A percentile compares a stretch with the other conserved stretches of the same genome.
Conservation (phyloP, 1,284 basidiomycete genomes). For the Sutorius eximius region DNA sequence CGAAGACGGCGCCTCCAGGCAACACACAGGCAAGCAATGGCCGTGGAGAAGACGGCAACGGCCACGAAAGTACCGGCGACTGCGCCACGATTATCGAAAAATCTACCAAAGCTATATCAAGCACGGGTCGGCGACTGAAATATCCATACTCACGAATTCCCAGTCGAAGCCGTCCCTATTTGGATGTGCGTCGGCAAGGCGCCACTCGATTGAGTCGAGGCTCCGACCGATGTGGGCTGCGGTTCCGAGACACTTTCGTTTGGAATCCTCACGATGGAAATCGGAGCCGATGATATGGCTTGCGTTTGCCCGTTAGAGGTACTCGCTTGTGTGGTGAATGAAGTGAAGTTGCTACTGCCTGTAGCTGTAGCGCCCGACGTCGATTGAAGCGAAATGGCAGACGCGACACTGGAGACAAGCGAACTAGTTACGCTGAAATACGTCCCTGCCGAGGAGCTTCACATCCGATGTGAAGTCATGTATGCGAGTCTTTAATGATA, state of each 20-base stretch:
- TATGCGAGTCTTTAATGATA: not conserved
- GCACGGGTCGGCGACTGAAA: not conserved
- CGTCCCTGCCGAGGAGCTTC: not conserved
- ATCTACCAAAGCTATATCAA: slow-evolving; percentile 37
- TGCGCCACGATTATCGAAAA: slow-evolving; percentile 53
- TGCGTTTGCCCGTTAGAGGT: slow-evolving; percentile 22
- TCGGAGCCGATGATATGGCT: slow-evolving; percentile 44
- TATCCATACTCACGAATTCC: slow-evolving; percentile 21
- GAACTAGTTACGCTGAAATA: not conserved
- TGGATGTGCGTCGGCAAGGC: slow-evolving; percentile 46
- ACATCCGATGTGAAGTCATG: not conserved
- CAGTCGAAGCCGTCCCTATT: slow-evolving; percentile 29
- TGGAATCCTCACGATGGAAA: slow-evolving; percentile 30
- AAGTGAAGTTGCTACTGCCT: not conserved
- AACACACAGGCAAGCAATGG: slow-evolving; percentile 38
- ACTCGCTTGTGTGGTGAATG: not conserved
- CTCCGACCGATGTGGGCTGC: slow-evolving; percentile 46
- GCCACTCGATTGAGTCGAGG: slow-evolving; percentile 44
- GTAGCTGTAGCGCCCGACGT: not conserved
- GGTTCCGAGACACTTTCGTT: slow-evolving; percentile 42
- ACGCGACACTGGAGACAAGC: not conserved
- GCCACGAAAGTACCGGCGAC: slow-evolving; percentile 59
- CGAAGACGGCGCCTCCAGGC: slow-evolving; percentile 44
- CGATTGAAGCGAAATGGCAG: not conserved
- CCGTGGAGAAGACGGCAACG: slow-evolving; percentile 46